A percentile compares a stretch with the other conserved stretches of the same genome.
Conservation (phyloP, 305 asterid species). For the Rubia balearica region DNA sequence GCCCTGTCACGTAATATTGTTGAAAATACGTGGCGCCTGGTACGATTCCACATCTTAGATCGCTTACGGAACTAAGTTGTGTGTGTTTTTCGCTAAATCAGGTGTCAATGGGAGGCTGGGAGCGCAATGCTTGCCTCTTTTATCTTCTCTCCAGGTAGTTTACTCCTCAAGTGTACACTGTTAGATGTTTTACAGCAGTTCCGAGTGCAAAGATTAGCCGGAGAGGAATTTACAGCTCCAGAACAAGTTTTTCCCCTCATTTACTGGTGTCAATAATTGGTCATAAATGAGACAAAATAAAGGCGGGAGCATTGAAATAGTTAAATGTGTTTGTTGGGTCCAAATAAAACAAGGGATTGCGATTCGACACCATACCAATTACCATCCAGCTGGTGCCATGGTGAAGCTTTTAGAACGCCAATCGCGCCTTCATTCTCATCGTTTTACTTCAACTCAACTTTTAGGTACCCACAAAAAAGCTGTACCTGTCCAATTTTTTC, state of each 20-base stretch:
- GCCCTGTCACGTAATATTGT: constrained; percentile 18
- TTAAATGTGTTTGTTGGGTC: neutral
- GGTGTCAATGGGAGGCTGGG: neutral
- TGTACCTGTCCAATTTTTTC: constrained; percentile 20
- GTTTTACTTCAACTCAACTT: neutral
- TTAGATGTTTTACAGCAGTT: too few species aligned
- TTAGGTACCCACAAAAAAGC: constrained; percentile 17
- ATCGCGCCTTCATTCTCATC: constrained; percentile 38
- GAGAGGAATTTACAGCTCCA: neutral
- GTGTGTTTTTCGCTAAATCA: neutral
- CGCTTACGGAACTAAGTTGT: neutral
- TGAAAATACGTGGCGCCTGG: constrained; percentile 18
- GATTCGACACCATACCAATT: neutral
- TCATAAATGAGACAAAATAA: neutral
- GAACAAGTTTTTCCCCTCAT: neutral
- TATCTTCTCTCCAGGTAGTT: neutral
- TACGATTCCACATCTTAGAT: constrained; percentile 18
- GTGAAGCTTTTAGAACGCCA: constrained; percentile 34
- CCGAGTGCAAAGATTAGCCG: too few species aligned
- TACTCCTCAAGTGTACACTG: too few species aligned
- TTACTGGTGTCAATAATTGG: neutral
- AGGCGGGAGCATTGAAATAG: neutral
- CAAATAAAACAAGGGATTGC: neutral
- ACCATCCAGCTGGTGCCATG: constrained; percentile 7
- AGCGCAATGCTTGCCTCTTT: neutral